Percentiles rank a stretch among this genome's conserved stretches.
These are phyloP conservation scores for Euphrasia arctica DNA, from an alignment of 305 asterid species.

Conservation along the genomic window DNA sequence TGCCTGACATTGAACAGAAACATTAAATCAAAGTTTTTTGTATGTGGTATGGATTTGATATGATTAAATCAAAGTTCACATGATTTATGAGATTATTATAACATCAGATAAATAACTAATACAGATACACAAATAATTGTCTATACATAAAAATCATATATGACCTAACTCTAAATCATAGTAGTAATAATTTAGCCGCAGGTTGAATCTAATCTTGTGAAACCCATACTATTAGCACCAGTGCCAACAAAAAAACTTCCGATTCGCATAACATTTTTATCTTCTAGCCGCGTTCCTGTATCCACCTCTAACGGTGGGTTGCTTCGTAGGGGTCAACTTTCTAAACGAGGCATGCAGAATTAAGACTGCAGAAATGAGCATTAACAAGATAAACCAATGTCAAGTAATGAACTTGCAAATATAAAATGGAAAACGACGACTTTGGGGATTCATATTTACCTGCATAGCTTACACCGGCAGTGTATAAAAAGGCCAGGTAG, in stretches of 20 bases:
- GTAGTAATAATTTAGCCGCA: not conserved
- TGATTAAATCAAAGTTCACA: not conserved
- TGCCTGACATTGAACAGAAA: slow-evolving; percentile 1
- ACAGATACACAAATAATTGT: not conserved
- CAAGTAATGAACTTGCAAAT: slow-evolving; percentile 5
- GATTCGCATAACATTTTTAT: slow-evolving; percentile 19
- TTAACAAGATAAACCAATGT: slow-evolving; percentile 1
- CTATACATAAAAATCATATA: not conserved
- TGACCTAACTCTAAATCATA: not conserved
- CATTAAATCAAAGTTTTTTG: slow-evolving; percentile 11
- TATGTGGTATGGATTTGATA: not conserved
- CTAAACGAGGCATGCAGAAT: slow-evolving; percentile 81
- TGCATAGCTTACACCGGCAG: slow-evolving; percentile 68
- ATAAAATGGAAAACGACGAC: slow-evolving; percentile 3
- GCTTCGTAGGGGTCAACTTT: slow-evolving; percentile 70
- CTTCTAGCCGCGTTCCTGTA: slow-evolving; percentile 32
- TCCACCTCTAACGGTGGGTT: slow-evolving; percentile 40
- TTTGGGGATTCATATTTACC: slow-evolving; percentile 37
- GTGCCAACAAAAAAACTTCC: not conserved
- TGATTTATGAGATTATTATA: not conserved
- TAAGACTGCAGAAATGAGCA: slow-evolving; percentile 48
- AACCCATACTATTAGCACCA: not conserved
- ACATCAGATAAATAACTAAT: too few species aligned
- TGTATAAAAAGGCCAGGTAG: slow-evolving; percentile 59
- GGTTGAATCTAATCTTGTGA: not conserved